Evolutionary conservation across 1,139 yeast species (phyloP).

Genomic region (Hansenula anomala): DNA sequence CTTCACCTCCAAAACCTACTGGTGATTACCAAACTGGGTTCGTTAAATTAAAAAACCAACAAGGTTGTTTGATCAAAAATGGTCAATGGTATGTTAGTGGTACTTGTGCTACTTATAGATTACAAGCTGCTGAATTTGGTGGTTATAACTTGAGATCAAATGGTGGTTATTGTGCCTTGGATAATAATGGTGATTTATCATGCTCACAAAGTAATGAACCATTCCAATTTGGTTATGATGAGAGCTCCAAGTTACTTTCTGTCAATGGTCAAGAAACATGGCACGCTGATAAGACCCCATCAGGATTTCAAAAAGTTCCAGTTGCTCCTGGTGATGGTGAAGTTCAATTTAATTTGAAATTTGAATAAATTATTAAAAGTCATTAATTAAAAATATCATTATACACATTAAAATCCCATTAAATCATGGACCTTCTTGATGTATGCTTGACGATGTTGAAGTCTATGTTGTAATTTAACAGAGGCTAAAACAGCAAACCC

Average conservation of each 20-base stretch:
- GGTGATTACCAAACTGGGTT: constrained; percentile 33
- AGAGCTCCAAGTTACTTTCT: constrained; percentile 40
- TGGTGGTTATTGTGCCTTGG: constrained; percentile 47
- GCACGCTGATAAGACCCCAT: constrained; percentile 55
- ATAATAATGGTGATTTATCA: constrained; percentile 26
- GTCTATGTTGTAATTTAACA: too few relatives aligned
- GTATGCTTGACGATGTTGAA: too few relatives aligned
- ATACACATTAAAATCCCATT: too few relatives aligned
- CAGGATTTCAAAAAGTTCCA: constrained; percentile 46
- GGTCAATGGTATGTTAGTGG: constrained; percentile 85
- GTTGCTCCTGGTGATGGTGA: constrained; percentile 51
- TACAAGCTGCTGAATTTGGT: constrained; percentile 53
- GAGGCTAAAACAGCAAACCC: too few relatives aligned
- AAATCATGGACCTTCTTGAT: too few relatives aligned
- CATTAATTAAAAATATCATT: too few relatives aligned
- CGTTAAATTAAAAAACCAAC: constrained; percentile 48
- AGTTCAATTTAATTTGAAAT: constrained; percentile 38
- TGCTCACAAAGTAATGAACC: constrained; percentile 37
- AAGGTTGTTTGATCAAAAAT: constrained; percentile 78
- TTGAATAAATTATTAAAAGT: too few relatives aligned
- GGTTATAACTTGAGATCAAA: constrained; percentile 28
- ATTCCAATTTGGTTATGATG: constrained; percentile 51
- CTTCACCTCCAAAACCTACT: constrained; percentile 22
- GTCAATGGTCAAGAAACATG: constrained; percentile 64
- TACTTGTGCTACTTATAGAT: constrained; percentile 74